phyloP scores from a whole-genome alignment of 164 flowering plant species.

The Annona squamosa region DNA sequence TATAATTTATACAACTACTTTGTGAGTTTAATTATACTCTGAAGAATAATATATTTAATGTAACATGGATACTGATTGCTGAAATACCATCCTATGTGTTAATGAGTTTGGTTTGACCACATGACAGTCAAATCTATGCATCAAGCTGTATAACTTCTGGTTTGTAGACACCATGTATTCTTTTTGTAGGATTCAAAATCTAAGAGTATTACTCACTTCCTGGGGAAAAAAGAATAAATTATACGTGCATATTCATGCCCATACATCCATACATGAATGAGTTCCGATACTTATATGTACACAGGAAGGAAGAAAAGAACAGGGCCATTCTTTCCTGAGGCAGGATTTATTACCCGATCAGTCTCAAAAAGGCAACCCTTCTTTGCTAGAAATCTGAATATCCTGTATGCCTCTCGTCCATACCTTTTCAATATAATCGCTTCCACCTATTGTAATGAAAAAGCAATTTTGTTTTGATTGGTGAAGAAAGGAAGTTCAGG shows the following conservation, averaged over 20 bases:
- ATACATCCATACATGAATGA: not conserved
- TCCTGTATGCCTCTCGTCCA: conserved; percentile 63
- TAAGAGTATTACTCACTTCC: too few relatives aligned
- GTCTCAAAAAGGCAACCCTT: conserved; percentile 41
- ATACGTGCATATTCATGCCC: not conserved
- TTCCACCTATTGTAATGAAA: conserved; percentile 50
- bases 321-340: not conserved
- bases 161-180: too few relatives aligned
- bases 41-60: too few relatives aligned
- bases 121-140: too few relatives aligned
- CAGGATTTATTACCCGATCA: conserved; percentile 43
- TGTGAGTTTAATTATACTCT: too few relatives aligned
- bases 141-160: too few relatives aligned
- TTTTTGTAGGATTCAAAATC: too few relatives aligned
- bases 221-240: too few relatives aligned
- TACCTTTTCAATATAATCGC: conserved; percentile 63
- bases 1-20: too few relatives aligned
- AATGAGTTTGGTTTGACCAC: too few relatives aligned
- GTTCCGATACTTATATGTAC: not conserved
- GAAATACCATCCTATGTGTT: too few relatives aligned
- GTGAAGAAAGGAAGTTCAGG: not conserved
- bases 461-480: not conserved
- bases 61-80: too few relatives aligned
- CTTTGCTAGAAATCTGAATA: conserved; percentile 57
- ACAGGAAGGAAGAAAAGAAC: not conserved